phyloP scores from a whole-genome alignment of 2,329 filamentous ascomycete genomes.

The Hymenoscyphus fructigenus region DNA sequence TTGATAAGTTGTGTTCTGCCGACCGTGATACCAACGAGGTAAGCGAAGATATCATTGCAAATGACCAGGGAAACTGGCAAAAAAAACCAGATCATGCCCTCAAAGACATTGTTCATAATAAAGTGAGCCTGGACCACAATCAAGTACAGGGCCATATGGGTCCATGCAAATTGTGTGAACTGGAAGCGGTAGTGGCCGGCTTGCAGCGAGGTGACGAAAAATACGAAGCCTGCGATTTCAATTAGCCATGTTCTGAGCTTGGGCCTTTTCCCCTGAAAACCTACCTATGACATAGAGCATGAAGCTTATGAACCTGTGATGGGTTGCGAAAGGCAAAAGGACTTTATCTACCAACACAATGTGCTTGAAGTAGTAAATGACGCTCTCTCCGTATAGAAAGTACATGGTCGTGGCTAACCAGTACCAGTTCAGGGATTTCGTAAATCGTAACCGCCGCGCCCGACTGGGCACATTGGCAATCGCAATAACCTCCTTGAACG shows the following conservation, averaged over 20 bases:
- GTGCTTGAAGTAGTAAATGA: slow-evolving; percentile 99
- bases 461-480: slow-evolving; percentile 93
- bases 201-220: slow-evolving; percentile 92
- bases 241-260: slow-evolving; percentile 25
- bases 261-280: slow-evolving; percentile 35
- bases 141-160: slow-evolving; percentile 96
- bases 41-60: slow-evolving; percentile 98
- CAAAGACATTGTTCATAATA: slow-evolving; percentile 99
- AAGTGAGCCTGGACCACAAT: slow-evolving; percentile 98
- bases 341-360: slow-evolving; percentile 94
- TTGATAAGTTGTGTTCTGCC: slow-evolving; percentile 96
- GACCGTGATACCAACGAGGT: slow-evolving; percentile 95
- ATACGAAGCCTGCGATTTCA: slow-evolving; percentile 75
- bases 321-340: slow-evolving; percentile 87
- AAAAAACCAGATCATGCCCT: slow-evolving; percentile 99
- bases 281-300: slow-evolving; percentile 94
- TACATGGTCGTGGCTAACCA: slow-evolving; percentile 99
- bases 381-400: slow-evolving; percentile 96
- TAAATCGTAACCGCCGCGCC: slow-evolving; percentile 86
- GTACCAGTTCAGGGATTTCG: slow-evolving; percentile 98
- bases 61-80: slow-evolving; percentile 92
- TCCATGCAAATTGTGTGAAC: slow-evolving; percentile 99
- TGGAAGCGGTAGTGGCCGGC: slow-evolving; percentile 98
- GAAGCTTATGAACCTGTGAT: slow-evolving; percentile 98
- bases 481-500: slow-evolving; percentile 98